phyloP scores from a whole-genome alignment of 345 rosid species.

The Brassica juncea region DNA sequence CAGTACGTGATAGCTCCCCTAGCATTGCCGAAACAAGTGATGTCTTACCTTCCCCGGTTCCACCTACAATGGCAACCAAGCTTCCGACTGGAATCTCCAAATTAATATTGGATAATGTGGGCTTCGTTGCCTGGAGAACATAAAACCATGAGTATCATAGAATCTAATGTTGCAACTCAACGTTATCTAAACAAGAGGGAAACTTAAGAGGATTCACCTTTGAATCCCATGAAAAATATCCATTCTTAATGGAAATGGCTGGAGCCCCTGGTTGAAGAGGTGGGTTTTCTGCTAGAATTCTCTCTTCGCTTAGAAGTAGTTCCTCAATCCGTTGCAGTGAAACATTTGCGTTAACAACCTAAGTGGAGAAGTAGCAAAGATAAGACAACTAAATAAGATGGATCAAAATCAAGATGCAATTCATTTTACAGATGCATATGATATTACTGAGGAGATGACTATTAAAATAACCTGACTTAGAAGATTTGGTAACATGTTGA shows the following conservation, averaged over 20 bases:
- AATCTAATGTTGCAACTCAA: conserved; percentile 15
- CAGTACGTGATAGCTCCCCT: conserved; percentile 73
- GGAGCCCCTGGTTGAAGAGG: conserved; percentile 75
- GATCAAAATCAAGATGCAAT: background rate
- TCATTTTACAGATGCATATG: background rate
- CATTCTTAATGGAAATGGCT: conserved; percentile 77
- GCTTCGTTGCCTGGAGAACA: conserved; percentile 57
- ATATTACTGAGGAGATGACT: background rate
- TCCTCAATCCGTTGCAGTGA: conserved; percentile 91
- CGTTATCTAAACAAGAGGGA: background rate
- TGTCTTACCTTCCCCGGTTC: conserved; percentile 97
- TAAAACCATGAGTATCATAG: background rate
- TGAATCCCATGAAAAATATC: conserved; percentile 87
- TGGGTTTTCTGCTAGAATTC: conserved; percentile 71
- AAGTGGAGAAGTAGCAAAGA: conserved; percentile 23
- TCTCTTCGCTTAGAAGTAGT: conserved; percentile 80
- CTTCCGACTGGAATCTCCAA: conserved; percentile 74
- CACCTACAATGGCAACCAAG: conserved; percentile 89
- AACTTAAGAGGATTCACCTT: conserved; percentile 48
- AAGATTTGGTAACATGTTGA: conserved; percentile 83
- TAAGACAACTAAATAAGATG: background rate
- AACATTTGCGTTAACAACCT: conserved; percentile 91
- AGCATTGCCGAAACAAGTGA: conserved; percentile 94
- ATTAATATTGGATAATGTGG: conserved; percentile 70
- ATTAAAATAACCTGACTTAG: conserved; percentile 72